Base-by-base conservation (phyloP, 352 stramenopile genomes). In the Phytopythium chamaehyphon region DNA sequence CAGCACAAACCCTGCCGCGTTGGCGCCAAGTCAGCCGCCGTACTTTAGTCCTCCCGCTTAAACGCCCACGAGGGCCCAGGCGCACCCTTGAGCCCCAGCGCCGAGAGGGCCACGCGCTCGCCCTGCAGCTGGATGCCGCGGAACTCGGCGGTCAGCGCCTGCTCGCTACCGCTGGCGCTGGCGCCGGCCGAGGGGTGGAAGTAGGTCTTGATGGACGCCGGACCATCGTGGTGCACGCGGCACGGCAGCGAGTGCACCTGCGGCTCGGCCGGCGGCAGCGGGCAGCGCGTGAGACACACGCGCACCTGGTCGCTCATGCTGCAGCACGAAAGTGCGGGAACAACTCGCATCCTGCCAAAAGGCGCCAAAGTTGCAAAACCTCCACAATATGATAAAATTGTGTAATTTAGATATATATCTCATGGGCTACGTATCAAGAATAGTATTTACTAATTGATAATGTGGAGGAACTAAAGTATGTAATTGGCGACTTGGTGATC, bases 221-320 rank as follows among this genome's bases (percentile, higher is more conserved):
- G 46, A 2, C 83, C 83, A 55, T 90, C 64, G 51, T 76, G 72
- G 51, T 89, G 68, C 43, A 93, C 83, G 37, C 73, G 74, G 38
- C 83, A 93, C 16, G 83, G 83, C 43, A 93, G 59, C 24, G 78
- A 86, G 60, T 93, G 83, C 54, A 93, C 73, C 24, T 56, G 64
- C 45, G 77, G 49, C 36, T 87, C 75, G 1, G 71, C 39, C 8
- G 76, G 54, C 16, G 72, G 71, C 48, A 93, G 59, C 26, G 83
- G 83, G 33, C 80, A 93, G 43, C 83, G 76, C 64, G 81, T 90
- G 45, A 88, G 63, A 61, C 80, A 91, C 39, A 91, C 73, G 36
- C 60, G 61, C 33, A 74, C 62, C 28, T 11, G 23, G 19, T 49
- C 47, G 23, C 31, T 26, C 35, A 54, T 43, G 48, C 50, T 19